Conservation (phyloP, 768 basidiomycete genomes). For the Strobilomyces confusus region DNA sequence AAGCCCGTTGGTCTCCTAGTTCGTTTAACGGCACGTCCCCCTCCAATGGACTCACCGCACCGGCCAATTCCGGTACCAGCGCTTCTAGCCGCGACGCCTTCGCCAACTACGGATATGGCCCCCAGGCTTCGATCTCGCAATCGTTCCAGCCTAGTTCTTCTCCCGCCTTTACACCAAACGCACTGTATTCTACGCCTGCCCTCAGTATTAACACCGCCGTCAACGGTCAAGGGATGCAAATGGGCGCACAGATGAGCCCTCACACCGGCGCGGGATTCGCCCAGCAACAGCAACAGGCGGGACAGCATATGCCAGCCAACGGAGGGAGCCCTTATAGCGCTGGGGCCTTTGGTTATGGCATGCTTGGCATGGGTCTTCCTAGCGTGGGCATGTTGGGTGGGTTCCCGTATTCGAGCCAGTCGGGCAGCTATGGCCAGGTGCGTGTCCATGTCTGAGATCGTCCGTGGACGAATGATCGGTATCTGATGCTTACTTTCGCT, state of each 20-base stretch:
- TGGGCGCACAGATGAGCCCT: constrained; percentile 65
- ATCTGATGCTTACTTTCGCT: constrained; percentile 7
- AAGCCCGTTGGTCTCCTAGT: constrained; percentile 84
- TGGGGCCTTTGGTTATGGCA: constrained; percentile 55
- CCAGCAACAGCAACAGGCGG: constrained; percentile 37
- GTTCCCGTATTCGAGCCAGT: constrained; percentile 69
- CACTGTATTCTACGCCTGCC: constrained; percentile 70
- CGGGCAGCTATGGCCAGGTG: constrained; percentile 68
- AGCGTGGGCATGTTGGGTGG: constrained; percentile 67
- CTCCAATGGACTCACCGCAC: constrained; percentile 34
- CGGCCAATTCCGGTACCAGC: constrained; percentile 35
- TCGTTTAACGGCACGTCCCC: constrained; percentile 38
- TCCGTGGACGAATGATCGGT: background rate
- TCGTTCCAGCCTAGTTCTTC: constrained; percentile 45
- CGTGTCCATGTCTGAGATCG: constrained; percentile 3
- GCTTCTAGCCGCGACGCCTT: constrained; percentile 61
- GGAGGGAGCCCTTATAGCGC: constrained; percentile 52
- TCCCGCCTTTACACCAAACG: constrained; percentile 48
- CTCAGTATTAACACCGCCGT: constrained; percentile 59
- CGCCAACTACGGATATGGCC: constrained; percentile 85
- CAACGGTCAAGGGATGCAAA: constrained; percentile 43
- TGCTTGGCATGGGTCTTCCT: constrained; percentile 79
- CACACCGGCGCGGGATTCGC: constrained; percentile 55
- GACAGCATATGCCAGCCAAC: constrained; percentile 40
- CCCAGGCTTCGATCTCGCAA: constrained; percentile 62